Base-by-base conservation (phyloP, 768 basidiomycete species). In the Lentinula sp. region DNA sequence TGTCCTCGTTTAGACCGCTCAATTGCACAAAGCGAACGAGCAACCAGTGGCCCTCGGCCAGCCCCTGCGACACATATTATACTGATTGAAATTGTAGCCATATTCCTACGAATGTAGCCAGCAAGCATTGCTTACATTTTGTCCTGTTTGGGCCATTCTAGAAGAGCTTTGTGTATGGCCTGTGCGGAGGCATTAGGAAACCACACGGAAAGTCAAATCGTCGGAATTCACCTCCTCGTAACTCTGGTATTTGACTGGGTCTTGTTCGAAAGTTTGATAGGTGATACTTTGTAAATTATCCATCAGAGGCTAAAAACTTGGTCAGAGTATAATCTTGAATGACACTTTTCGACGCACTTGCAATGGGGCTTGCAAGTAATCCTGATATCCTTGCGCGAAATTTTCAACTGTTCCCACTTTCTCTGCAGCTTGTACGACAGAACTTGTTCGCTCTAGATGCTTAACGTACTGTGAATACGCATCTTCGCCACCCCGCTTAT, bases 211-310 rank as follows among this genome's bases (percentile, higher is more conserved):
- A 59, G 49, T 62, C 62, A 53, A 59, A 63, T 60, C 52, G 45
- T 56, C 53, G 16, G 15, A 18, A 65, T 74, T 35, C 52, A 88
- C 92, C 81, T 96, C 91, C 76, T 99, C 97, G 71, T 99, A 99
- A 67, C 93, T 88, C 60, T 81, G 74, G 71, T 99, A 99, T 73
- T 99, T 99, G 62, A 98, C 87, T 3, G 97, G 96, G 76, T 98
- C 97, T 71, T 94, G 86, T 69, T 99, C 97, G 68, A 99, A 99
- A 2, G 93, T 94, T 70, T 98, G 94, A 73, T 99, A 99, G 10
- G 95, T 98, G 65, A 89, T 84, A 66, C 93, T 95, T 69, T 92
- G 93, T 59, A 99, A 75, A 74, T 99, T 95, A 69, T 99, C 96
- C 95, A 96, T 96, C 67, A 99, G 73, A 23, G 97, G 97, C 91